Percentiles rank a stretch among this genome's conserved stretches.
Conservation (phyloP, 164 flowering plant species). For the Vitis rotundifolia region DNA sequence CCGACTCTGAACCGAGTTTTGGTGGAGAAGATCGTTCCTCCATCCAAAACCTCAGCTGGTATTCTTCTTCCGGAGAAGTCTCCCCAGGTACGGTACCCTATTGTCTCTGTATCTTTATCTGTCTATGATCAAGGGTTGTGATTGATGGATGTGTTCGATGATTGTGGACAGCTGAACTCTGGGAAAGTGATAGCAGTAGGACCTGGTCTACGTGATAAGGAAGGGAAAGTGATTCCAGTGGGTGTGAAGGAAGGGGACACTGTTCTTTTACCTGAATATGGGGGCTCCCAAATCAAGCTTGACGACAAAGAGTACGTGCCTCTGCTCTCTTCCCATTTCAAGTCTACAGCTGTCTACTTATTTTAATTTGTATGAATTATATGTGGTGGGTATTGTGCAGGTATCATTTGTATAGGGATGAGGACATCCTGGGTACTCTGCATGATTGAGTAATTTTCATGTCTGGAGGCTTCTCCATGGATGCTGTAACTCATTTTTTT, state of each 20-base stretch:
- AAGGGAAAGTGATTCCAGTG: conserved; percentile 46
- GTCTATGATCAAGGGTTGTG: too few species aligned
- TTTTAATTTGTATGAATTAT: neutral
- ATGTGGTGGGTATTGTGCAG: conserved; percentile 27
- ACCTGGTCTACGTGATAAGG: conserved; percentile 35
- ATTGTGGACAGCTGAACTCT: conserved; percentile 43
- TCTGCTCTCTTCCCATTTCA: neutral
- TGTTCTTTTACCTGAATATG: conserved; percentile 66
- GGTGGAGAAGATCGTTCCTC: conserved; percentile 64
- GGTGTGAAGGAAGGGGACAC: conserved; percentile 62
- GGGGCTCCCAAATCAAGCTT: conserved; percentile 64
- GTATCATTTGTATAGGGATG: conserved; percentile 56
- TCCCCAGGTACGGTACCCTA: conserved; percentile 33
- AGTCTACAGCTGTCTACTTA: neutral
- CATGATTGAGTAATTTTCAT: conserved; percentile 32
- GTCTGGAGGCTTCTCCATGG: neutral
- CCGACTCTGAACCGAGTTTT: conserved; percentile 66
- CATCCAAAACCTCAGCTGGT: conserved; percentile 62
- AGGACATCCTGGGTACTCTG: conserved; percentile 62
- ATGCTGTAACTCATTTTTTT: too few species aligned
- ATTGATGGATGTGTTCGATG: too few species aligned
- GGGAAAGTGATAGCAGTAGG: conserved; percentile 68
- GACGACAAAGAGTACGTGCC: conserved; percentile 59
- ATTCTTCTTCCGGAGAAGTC: conserved; percentile 71
- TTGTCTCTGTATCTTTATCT: too few species aligned